Evolutionary conservation across 495 filamentous ascomycete species (phyloP).

Genomic region (Neurospora cerealis): DNA sequence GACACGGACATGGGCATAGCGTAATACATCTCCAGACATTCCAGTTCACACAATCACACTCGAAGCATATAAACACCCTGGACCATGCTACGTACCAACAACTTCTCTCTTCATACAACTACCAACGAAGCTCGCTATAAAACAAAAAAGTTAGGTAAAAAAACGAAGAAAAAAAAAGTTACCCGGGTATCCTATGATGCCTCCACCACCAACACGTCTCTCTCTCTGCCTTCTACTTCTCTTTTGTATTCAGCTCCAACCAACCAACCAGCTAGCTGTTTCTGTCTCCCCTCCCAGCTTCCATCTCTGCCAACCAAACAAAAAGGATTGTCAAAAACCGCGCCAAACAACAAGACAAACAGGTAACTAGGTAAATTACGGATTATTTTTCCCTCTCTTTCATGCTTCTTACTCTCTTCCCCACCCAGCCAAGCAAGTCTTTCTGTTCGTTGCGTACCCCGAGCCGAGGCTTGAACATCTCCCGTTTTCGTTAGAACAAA

Average conservation of each 20-base stretch:
- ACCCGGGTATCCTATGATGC: slow-evolving; percentile 1
- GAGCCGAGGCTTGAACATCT: no score
- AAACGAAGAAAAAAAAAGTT: background rate
- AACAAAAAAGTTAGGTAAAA: background rate
- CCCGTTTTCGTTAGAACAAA: no score
- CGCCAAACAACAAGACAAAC: background rate
- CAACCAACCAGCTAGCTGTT: no score
- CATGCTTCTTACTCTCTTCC: no score
- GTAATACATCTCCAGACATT: background rate
- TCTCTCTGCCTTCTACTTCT: no score
- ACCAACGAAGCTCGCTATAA: background rate
- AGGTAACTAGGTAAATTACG: background rate
- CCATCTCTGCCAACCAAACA: background rate
- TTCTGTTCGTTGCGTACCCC: no score
- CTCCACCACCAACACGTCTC: background rate
- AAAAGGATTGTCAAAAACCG: background rate
- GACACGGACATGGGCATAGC: background rate
- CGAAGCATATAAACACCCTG: background rate
- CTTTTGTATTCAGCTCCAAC: no score
- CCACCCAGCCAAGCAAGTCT: no score
- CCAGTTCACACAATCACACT: background rate
- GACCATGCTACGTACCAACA: background rate
- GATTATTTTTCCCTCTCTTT: background rate
- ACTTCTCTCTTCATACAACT: background rate
- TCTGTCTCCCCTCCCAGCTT: background rate